Conservation (phyloP, 1,139 yeast species). For the Lodderomyces elongisporus region DNA sequence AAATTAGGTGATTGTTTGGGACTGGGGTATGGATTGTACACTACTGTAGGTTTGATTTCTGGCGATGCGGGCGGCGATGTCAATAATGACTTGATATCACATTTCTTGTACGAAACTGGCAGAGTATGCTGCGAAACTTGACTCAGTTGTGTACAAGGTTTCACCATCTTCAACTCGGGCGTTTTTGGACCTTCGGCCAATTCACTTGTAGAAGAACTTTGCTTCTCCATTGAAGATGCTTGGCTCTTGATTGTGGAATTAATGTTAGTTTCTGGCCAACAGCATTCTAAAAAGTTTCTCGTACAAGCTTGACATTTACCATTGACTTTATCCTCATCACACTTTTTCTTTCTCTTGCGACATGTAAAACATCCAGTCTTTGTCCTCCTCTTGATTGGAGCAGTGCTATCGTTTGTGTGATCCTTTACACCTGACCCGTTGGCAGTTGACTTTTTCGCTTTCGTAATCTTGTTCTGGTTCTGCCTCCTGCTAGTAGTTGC, state of each 20-base stretch:
- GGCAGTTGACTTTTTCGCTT: slow-evolving; percentile 8
- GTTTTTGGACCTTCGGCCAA: background rate
- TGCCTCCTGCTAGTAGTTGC: slow-evolving; percentile 8
- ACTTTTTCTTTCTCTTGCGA: slow-evolving; percentile 44
- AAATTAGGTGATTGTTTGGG: slow-evolving; percentile 20
- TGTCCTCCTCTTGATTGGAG: slow-evolving; percentile 27
- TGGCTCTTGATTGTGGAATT: no score
- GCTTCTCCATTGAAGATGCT: no score
- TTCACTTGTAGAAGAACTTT: background rate
- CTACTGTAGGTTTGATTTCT: background rate
- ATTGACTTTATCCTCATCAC: slow-evolving; percentile 39
- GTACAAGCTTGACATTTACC: slow-evolving; percentile 48
- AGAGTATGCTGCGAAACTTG: no score
- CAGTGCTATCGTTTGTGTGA: slow-evolving; percentile 15
- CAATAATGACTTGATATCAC: slow-evolving; percentile 13
- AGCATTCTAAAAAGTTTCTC: slow-evolving; percentile 43
- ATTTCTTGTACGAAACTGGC: slow-evolving; percentile 9
- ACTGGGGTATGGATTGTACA: slow-evolving; percentile 18
- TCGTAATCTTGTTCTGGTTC: slow-evolving; percentile 13
- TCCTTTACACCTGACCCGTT: slow-evolving; percentile 12
- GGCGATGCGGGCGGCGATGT: slow-evolving; percentile 7
- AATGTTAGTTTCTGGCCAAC: slow-evolving; percentile 31
- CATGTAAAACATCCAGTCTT: slow-evolving; percentile 44
- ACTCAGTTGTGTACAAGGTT: no score
- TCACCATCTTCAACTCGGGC: background rate